Base-by-base conservation (phyloP, 2,329 filamentous ascomycete genomes). In the Fonsecaea multimorphosa region DNA sequence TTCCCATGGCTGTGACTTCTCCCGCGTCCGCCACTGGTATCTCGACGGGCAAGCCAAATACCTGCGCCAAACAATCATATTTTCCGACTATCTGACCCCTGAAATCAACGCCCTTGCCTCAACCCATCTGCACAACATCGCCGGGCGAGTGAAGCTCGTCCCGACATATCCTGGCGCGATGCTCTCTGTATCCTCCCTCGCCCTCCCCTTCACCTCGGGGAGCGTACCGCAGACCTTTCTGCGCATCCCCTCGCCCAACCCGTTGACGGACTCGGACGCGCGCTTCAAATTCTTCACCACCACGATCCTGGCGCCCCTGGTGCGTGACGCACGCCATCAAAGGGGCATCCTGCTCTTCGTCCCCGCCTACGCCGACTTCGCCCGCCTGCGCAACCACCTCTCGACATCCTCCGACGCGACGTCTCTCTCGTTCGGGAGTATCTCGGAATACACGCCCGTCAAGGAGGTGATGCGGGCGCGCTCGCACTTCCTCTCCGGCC, bases 301-400 rank as follows among this genome's bases (percentile, higher is more conserved):
- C 53, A 89, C 92, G 31, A 84, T 97, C 61, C 80, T 98, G 14
- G 92, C 95, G 0, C 84, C 86, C 1, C 84, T 97, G 16, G 83
- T 86, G 59, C 90, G 91, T 73, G 85, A 89, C 38, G 85, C 89
- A 34, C 87, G 86, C 66, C 86, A 88, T 63, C 81, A 84, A 0
- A 80, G 83, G 1, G 93, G 95, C 36, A 91, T 91, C 0, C 82
- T 99, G 16, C 84, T 99, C 74, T 97, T 96, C 80, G 88, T 98
- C 57, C 93, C 95, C 0, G 93, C 90, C 0, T 98, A 97, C 78
- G 88, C 97, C 66, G 95, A 99, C 80, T 98, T 98, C 76, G 90
- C 97, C 51, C 90, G 93, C 49, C 85, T 99, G 65, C 88, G 95
- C 61, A 99, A 98, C 80, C 91, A 93, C 79, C 93, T 99, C 73